A percentile compares a stretch with the other conserved stretches of the same genome.
phyloP scores from a whole-genome alignment of 768 basidiomycete species.

The Rubroboletus satanas region DNA sequence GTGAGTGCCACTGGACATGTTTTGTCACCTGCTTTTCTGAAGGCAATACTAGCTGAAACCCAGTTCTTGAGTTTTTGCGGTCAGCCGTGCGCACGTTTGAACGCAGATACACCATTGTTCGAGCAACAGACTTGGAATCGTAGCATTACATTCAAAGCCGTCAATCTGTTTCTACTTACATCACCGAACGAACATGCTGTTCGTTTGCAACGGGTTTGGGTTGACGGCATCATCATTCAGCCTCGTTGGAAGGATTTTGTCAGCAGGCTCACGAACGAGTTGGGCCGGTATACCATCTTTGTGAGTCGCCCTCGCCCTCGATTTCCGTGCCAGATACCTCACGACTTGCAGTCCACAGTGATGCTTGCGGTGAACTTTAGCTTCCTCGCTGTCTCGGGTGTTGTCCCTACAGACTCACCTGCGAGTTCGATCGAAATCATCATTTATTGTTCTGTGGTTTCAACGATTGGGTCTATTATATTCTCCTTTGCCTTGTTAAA shows the following conservation, averaged over 20 bases:
- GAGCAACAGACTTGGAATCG: slow-evolving; percentile 6
- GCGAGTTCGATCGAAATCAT: not conserved
- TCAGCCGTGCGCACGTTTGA: slow-evolving; percentile 10
- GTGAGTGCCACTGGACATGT: not conserved
- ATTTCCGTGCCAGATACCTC: not conserved
- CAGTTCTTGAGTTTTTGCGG: slow-evolving; percentile 13
- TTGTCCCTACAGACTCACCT: not conserved
- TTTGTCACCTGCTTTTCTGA: not conserved
- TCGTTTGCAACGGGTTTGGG: slow-evolving; percentile 13
- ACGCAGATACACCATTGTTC: slow-evolving; percentile 8
- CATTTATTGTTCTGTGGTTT: slow-evolving; percentile 11
- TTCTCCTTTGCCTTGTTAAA: slow-evolving; percentile 8
- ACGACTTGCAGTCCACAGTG: slow-evolving; percentile 11
- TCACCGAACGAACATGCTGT: slow-evolving; percentile 5
- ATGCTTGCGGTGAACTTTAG: slow-evolving; percentile 15
- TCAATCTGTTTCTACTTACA: slow-evolving; percentile 2
- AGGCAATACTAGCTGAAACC: slow-evolving; percentile 4
- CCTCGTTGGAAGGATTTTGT: slow-evolving; percentile 14
- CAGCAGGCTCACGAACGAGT: slow-evolving; percentile 2
- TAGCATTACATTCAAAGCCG: not conserved
- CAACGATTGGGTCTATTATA: slow-evolving; percentile 8
- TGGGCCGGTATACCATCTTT: slow-evolving; percentile 10
- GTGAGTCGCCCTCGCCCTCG: not conserved
- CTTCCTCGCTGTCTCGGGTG: slow-evolving; percentile 11
- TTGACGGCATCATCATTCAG: slow-evolving; percentile 8